A percentile compares a stretch with the other conserved stretches of the same genome.
phyloP scores from a whole-genome alignment of 2,329 filamentous ascomycete species.

The Fusarium tricinctum region DNA sequence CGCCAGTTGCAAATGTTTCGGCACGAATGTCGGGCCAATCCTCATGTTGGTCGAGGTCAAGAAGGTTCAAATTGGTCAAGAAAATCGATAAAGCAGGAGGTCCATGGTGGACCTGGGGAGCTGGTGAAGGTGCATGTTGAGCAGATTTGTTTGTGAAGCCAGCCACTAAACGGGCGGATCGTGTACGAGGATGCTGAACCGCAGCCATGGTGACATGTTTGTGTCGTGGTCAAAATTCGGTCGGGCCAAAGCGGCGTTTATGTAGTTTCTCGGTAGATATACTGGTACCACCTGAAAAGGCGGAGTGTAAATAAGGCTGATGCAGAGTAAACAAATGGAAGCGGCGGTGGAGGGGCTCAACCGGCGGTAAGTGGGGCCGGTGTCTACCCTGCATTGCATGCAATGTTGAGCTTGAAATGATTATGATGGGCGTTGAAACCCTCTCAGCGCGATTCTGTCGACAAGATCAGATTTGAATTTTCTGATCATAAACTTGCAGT shows the following conservation, averaged over 20 bases:
- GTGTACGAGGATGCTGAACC: constrained; percentile 46
- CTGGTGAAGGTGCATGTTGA: constrained; percentile 19
- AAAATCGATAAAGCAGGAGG: constrained; percentile 64
- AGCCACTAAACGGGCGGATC: constrained; percentile 49
- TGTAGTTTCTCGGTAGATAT: constrained; percentile 34
- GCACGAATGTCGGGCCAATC: constrained; percentile 86
- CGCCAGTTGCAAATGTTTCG: constrained; percentile 75
- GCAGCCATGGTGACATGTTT: constrained; percentile 48
- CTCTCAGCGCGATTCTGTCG: not conserved
- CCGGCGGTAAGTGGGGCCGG: constrained; percentile 36
- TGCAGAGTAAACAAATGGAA: constrained; percentile 43
- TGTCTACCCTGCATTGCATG: constrained; percentile 29
- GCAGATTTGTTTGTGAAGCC: constrained; percentile 44
- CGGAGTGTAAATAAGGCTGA: constrained; percentile 43
- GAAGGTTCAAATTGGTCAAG: constrained; percentile 84
- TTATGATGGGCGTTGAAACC: not conserved
- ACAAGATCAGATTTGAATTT: not conserved
- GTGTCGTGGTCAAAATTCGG: not conserved
- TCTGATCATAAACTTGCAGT: not conserved
- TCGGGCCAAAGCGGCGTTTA: constrained; percentile 6
- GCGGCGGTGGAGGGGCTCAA: constrained; percentile 26
- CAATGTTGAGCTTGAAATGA: not conserved
- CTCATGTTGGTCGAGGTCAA: constrained; percentile 80
- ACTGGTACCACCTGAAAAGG: constrained; percentile 32
- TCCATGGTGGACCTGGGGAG: constrained; percentile 32